Conservation (phyloP, 352 stramenopile species). For the Globisporangium okanoganense region DNA sequence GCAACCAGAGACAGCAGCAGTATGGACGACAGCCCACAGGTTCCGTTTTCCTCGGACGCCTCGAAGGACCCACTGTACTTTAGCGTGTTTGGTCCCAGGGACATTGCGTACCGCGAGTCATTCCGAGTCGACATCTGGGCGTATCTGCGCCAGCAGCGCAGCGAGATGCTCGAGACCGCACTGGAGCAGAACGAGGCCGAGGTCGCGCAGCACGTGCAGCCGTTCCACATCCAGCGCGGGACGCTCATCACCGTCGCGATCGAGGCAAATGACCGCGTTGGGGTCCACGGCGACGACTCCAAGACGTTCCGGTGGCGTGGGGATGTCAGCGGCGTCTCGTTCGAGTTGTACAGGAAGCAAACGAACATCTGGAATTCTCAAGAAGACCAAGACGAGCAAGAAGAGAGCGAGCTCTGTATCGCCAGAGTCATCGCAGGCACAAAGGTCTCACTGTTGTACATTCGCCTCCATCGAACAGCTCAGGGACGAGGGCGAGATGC, state of each 20-base stretch:
- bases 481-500: slow-evolving; percentile 6
- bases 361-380: slow-evolving; percentile 6
- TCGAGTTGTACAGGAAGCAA: slow-evolving; percentile 43
- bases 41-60: slow-evolving; percentile 14
- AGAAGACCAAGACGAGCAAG: slow-evolving; percentile 20
- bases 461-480: slow-evolving; percentile 30
- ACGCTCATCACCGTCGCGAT: slow-evolving; percentile 62
- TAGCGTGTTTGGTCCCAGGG: slow-evolving; percentile 48
- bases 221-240: slow-evolving; percentile 46
- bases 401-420: slow-evolving; percentile 36
- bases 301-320: slow-evolving; percentile 68
- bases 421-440: slow-evolving; percentile 51
- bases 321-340: slow-evolving; percentile 54
- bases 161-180: slow-evolving; percentile 56
- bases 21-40: not conserved
- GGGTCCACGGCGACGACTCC: slow-evolving; percentile 39
- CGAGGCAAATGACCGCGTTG: slow-evolving; percentile 34
- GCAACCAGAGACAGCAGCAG: not conserved
- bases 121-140: slow-evolving; percentile 74
- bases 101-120: slow-evolving; percentile 33
- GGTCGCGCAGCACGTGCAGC: slow-evolving; percentile 40
- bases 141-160: slow-evolving; percentile 58
- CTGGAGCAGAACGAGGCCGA: slow-evolving; percentile 50
- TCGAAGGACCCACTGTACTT: slow-evolving; percentile 43
- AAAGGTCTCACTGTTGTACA: slow-evolving; percentile 63